Evolutionary conservation across 2,329 filamentous ascomycete species (phyloP).

Genomic region (Colletotrichum sp.): DNA sequence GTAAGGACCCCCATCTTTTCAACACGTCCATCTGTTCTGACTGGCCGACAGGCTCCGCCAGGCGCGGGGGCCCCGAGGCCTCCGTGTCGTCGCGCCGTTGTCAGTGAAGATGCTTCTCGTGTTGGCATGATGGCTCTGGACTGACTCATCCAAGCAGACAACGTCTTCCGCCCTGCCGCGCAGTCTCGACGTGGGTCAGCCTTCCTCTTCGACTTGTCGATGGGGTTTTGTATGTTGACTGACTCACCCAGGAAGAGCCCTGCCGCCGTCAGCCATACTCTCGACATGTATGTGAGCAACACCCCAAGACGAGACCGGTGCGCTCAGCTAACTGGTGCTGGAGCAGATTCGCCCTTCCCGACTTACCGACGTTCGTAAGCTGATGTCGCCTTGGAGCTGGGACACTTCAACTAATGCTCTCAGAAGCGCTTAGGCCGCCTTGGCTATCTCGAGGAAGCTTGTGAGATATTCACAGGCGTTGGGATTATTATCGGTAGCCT

Average conservation of each 20-base stretch:
- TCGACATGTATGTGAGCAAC: background rate
- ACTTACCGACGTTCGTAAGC: background rate
- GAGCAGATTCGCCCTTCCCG: background rate
- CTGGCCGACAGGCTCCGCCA: background rate
- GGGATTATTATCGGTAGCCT: background rate
- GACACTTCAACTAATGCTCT: background rate
- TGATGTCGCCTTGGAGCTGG: background rate
- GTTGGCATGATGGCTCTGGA: background rate
- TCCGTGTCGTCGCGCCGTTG: background rate
- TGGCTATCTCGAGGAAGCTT: background rate
- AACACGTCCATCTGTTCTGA: background rate
- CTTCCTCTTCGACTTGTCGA: background rate
- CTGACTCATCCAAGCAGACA: background rate
- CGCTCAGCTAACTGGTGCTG: background rate
- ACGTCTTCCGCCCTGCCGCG: background rate
- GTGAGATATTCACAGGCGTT: rapidly evolving
- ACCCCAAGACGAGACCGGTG: background rate
- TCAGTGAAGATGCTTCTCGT: background rate
- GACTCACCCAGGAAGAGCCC: background rate
- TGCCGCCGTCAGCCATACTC: background rate
- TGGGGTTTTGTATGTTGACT: background rate
- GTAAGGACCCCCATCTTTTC: background rate
- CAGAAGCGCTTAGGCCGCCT: background rate
- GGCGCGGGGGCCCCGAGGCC: background rate
- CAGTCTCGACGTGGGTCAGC: background rate